Evolutionary conservation across 805 yeast species (phyloP), one percentile per base, ranked within the genome.

Genomic region (Starmerella davenportii): DNA sequence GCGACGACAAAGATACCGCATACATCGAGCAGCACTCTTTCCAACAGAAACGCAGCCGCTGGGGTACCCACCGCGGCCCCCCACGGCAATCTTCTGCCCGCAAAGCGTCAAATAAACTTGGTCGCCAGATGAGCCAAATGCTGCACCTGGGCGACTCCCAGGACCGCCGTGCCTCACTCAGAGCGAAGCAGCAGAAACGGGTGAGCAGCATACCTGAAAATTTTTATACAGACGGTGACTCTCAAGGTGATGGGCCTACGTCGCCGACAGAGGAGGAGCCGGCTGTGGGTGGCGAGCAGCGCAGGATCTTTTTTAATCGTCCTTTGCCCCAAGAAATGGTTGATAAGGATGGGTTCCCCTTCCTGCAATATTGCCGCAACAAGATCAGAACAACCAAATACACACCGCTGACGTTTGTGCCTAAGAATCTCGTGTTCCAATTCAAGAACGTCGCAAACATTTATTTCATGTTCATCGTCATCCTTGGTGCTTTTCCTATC

Each of bases 351-450:
- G 77, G 79, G n/a, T 65, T 68, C 24, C 80, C 90, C 0, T 45
- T 51, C 7, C 60, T 64, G 2, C 54, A 58, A n/a, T 87, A 78
- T 53, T 75, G 92, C 4, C 70, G 95, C 52, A 90, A 87, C 63
- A 87, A 90, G 58, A 82, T 90, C 50, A 75, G 96, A 63, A 85
- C 98, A 0, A 82, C 98, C 2, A 87, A 84, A 62, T 90, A 90
- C 59, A 90, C 96, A 2, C 95, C 98, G 5, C 52, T 90, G 38
- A 64, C 85, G 13, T 87, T 87, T 53, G 48, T 87, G 20, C 96
- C 96, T 2, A 87, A 87, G 57, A 87, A 87, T 58, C 57, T 87
- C 37, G 57, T 60, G 33, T 68, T 69, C 46, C 98, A 90, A 60
- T 85, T 85, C 58, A 74, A 70, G 43, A 87, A 87, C 56, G 71